These are phyloP conservation scores for Trypanosoma boissoni DNA, from an alignment of 208 protist genomes.

Conservation along the genomic window DNA sequence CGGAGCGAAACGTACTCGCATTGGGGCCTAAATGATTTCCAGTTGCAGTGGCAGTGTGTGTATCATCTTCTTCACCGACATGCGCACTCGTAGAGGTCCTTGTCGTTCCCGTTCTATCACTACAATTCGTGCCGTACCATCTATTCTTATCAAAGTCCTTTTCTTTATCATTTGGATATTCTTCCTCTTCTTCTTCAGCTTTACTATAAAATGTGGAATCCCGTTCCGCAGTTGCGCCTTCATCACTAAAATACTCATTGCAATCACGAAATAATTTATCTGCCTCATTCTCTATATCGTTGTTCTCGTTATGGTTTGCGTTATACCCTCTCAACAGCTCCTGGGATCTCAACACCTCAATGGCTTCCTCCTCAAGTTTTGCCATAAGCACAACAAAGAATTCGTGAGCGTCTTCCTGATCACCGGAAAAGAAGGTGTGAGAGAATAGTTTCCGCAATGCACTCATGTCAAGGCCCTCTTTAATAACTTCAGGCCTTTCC, in stretches of 20 bases:
- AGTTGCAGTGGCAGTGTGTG: constrained; percentile 5
- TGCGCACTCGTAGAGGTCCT: too few relatives aligned
- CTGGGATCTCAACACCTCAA: constrained; percentile 15
- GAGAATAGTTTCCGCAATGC: constrained; percentile 36
- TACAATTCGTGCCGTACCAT: too few relatives aligned
- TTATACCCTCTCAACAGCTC: constrained; percentile 10
- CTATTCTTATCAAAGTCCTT: too few relatives aligned
- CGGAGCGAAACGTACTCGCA: too few relatives aligned
- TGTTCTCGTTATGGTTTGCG: background rate
- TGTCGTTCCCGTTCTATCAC: too few relatives aligned
- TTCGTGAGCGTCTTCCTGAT: constrained; percentile 86
- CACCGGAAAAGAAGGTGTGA: constrained; percentile 59
- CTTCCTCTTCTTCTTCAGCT: constrained; percentile 6
- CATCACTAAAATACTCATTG: constrained; percentile 5
- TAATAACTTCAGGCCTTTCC: constrained; percentile 8
- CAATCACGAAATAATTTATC: too few relatives aligned
- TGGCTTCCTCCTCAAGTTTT: constrained; percentile 66
- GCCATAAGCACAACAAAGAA: constrained; percentile 61
- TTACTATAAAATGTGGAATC: too few relatives aligned
- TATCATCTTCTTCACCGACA: too few relatives aligned
- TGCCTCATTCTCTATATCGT: background rate
- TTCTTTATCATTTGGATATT: too few relatives aligned
- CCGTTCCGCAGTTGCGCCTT: too few relatives aligned
- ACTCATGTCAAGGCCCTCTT: constrained; percentile 25
- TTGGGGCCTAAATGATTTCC: too few relatives aligned